Evolutionary conservation across 352 stramenopile species (phyloP), one percentile per base, ranked within the genome.

Genomic region (Globisporangium canariense): DNA sequence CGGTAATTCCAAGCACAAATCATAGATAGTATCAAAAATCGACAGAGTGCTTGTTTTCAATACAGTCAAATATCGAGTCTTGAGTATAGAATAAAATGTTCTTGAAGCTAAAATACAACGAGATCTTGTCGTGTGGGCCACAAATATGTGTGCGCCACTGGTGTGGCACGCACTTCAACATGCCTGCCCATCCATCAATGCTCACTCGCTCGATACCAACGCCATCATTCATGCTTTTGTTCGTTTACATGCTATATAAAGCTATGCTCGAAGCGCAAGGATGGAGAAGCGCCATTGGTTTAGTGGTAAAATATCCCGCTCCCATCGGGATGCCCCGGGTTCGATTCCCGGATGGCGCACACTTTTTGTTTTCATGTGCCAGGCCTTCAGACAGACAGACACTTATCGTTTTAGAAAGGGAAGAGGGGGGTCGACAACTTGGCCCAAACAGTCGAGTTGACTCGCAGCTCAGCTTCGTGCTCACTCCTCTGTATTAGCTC

Each of bases 261-360:
- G 34, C 34, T 40, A 40, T 13, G 34, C 7, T 40, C 2, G 2
- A 40, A 46, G 34, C 13, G 50, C 28, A 36, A 36, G 32, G 0
- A 36, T 5, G 7, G 32, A 36, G 32, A 60, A 53, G 57, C 57
- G 57, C 57, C 57, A 62, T 62, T 62, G 30, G 56, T 62, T 62
- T 62, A 62, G 56, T 62, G 56, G 57, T 62, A 62, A 62, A 62
- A 62, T 62, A 62, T 62, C 57, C 32, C 43, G 57, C 32, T 55
- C 43, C 57, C 57, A 62, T 55, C 43, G 57, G 32, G 43, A 62
- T 62, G 57, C 43, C 57, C 57, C 43, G 57, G 57, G 57, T 62
- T 62, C 57, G 57, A 62, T 62, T 62, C 57, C 57, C 45, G 43
- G 55, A 61, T 41, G 40, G 55, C 55, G 55, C 38, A 59, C 53